Evolutionary conservation across 805 yeast species (phyloP), one percentile per base, ranked within the genome.

Genomic region (Yamadazyma laniorum): DNA sequence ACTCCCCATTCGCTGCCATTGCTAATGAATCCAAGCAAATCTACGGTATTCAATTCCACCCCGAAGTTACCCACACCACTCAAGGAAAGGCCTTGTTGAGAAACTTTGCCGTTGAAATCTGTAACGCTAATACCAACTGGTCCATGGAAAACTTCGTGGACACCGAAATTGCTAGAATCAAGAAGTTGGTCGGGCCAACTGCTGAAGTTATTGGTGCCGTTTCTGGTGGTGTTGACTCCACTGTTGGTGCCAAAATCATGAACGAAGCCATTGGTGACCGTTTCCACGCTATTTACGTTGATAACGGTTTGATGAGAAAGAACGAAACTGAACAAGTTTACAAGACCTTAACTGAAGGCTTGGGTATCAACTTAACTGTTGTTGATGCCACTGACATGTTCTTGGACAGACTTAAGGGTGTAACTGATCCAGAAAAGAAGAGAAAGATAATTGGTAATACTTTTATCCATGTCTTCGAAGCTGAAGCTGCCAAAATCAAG

Each of bases 191-290:
- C 51, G 99, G 99, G 36, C 97, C 96, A 51, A 82, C 89, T 41
- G 98, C 96, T 41, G 98, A 93, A 70, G 99, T 93, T 49, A 93
- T 93, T 59, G 99, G 99, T 70, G 99, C 99, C 39, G 99, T 93
- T 49, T 88, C 96, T 37, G 99, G 99, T 58, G 99, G 99, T 74
- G 99, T 93, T 47, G 99, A 93, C 70, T 93, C 99, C 36, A 93
- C 99, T 34, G 99, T 93, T 44, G 99, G 97, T 50, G 97, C 99
- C 49, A 93, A 91, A 75, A 77, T 93, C 61, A 85, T 93, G 95
- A 83, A 88, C 49, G 96, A 86, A 72, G 99, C 99, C 50, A 93
- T 93, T 65, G 99, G 99, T 60, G 93, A 87, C 58, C 80, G 99
- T 64, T 93, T 93, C 85, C 99, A 93, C 58, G 99, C 99, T 43